phyloP scores from a whole-genome alignment of 148 eudicot genomes.

The Chenopodium quinoa region DNA sequence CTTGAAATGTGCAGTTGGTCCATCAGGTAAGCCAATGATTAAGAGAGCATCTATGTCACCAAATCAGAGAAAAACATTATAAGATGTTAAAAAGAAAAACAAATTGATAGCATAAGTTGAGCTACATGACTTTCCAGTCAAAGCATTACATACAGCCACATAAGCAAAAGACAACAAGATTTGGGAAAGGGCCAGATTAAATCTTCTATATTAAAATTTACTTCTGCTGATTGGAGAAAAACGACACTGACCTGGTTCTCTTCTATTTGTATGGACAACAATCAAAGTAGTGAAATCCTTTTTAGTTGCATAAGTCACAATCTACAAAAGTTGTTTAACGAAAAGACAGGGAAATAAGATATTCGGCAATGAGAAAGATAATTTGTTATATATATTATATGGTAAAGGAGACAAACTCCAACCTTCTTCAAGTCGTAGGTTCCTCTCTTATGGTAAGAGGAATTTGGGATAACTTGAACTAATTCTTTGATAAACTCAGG shows the following conservation, averaged over 20 bases:
- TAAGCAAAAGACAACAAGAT: not conserved
- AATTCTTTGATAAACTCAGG: slow-evolving; percentile 82
- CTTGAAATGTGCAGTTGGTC: slow-evolving; percentile 98
- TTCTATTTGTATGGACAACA: slow-evolving; percentile 87
- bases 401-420: not conserved
- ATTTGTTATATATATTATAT: not conserved
- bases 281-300: slow-evolving; percentile 81
- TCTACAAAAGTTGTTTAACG: slow-evolving; percentile 34
- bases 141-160: not conserved
- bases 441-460: slow-evolving; percentile 82
- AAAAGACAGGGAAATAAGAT: slow-evolving; percentile 1
- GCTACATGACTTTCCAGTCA: not conserved
- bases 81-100: not conserved
- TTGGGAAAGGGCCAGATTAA: not conserved
- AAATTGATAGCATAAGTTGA: too few species aligned
- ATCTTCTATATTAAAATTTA: not conserved
- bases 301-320: slow-evolving; percentile 73
- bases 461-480: slow-evolving; percentile 75
- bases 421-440: slow-evolving; percentile 91
- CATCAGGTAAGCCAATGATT: slow-evolving; percentile 80
- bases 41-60: slow-evolving; percentile 70
- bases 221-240: not conserved
- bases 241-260: slow-evolving; percentile 73
- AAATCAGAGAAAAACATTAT: not conserved
- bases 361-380: not conserved